Evolutionary conservation across 208 protist species (phyloP), one percentile per base, ranked within the genome.

Genomic region (Acanthamoeba rhysodes): DNA sequence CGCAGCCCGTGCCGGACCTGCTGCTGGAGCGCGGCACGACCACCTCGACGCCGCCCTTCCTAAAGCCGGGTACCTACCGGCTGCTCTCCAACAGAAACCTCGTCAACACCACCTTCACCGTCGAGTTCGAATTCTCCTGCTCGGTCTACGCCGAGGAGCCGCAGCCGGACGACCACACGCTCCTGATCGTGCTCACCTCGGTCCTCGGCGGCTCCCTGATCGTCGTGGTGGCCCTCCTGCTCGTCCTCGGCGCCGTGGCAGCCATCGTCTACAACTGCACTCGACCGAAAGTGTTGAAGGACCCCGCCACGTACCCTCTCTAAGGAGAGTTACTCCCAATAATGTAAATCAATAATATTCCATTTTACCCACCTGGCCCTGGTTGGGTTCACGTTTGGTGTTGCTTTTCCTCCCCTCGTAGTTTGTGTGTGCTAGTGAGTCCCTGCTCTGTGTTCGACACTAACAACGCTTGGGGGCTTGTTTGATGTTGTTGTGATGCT

Each of bases 41-140:
- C 24, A 24, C 45, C 14, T 24, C 48, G 6, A 88, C 80, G 5
- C 8, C 80, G 12, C 16, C 80, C 12, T 88, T 88, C 50, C 80
- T 88, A 50, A 88, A 88, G 80, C 80, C 80, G 27, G 80, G 80
- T 50, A n/a, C 24, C 50, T 88, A 88, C 80, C 80, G 50, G 1
- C 22, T 88, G 7, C 50, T 64, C 18, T 88, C 80, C 50, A 88
- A 88, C 50, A 88, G 57, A 50, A 88, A 88, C 80, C 80, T 88
- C 80, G 45, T 88, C 80, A 66, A 88, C 80, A 88, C 80, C 7
- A 88, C 27, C 80, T 88, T 88, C 80, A 64, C 50, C 12, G 29
- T 88, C 80, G 80, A 57, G 48, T 88, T 88, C n/a, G 14, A 9
- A 0, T 88, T 88, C 29, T 9, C 29, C 29, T 88, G 80, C 29